phyloP scores from a whole-genome alignment of 2,329 filamentous ascomycete genomes.

The Stachybotrys chlorohalonatus region DNA sequence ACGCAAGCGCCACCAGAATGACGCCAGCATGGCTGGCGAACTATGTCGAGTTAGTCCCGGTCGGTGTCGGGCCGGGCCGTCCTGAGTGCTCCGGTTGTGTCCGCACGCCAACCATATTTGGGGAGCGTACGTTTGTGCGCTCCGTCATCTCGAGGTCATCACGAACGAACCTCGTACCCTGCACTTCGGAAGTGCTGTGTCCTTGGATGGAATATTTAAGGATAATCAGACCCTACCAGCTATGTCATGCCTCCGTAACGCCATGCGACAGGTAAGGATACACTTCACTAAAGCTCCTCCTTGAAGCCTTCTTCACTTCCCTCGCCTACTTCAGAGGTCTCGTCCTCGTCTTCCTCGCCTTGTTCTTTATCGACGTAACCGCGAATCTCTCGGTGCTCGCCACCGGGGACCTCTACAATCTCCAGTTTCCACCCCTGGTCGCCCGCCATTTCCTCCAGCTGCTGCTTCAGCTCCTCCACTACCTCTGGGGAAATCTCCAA shows the following conservation, averaged over 20 bases:
- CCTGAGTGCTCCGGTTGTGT: too few relatives aligned
- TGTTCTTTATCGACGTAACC: constrained; percentile 58
- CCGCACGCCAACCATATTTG: too few relatives aligned
- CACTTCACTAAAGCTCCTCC: constrained; percentile 35
- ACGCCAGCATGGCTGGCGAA: too few relatives aligned
- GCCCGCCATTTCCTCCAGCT: constrained; percentile 60
- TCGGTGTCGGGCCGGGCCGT: too few relatives aligned
- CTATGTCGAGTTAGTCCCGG: too few relatives aligned
- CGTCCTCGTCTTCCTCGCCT: constrained; percentile 14
- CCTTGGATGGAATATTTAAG: neutral
- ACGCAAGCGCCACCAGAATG: too few relatives aligned
- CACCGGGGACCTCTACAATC: constrained; percentile 59
- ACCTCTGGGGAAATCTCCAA: constrained; percentile 57
- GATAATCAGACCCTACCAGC: neutral
- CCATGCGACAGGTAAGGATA: neutral
- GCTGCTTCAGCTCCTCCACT: constrained; percentile 59
- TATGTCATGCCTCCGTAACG: neutral
- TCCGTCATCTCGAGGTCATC: too few relatives aligned
- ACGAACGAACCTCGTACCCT: too few relatives aligned
- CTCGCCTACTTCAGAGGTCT: constrained; percentile 4
- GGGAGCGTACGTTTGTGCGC: too few relatives aligned
- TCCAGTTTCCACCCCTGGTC: constrained; percentile 74
- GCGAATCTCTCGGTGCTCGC: constrained; percentile 48
- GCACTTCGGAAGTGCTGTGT: too few relatives aligned
- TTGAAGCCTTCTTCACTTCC: constrained; percentile 24